A percentile compares a stretch with the other conserved stretches of the same genome.
phyloP scores from a whole-genome alignment of 208 protist species.

The Endotrypanum monterogeii region DNA sequence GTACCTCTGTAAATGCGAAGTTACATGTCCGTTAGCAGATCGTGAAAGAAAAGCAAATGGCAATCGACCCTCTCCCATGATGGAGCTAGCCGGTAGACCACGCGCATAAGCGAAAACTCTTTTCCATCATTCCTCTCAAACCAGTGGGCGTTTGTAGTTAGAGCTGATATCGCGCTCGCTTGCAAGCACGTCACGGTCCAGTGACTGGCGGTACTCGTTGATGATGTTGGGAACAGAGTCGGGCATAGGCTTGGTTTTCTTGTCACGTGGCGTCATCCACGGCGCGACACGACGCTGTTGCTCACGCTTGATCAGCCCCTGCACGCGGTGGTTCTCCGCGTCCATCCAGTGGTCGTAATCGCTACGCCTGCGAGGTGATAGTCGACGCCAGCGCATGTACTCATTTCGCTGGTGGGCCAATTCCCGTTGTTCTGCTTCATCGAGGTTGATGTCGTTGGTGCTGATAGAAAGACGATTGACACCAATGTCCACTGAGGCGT shows the following conservation, averaged over 20 bases:
- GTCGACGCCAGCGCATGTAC: conserved; percentile 68
- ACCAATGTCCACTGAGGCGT: conserved; percentile 68
- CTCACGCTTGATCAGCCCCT: conserved; percentile 55
- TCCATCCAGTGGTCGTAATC: conserved; percentile 89
- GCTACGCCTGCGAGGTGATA: conserved; percentile 37
- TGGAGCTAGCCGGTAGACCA: neutral
- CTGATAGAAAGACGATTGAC: conserved; percentile 67
- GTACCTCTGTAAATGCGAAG: neutral
- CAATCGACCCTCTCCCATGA: too few species aligned
- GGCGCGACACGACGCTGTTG: conserved; percentile 34
- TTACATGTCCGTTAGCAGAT: neutral
- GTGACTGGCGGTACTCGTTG: conserved; percentile 84
- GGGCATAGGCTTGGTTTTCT: conserved; percentile 43
- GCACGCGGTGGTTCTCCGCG: conserved; percentile 68
- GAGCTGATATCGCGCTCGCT: conserved; percentile 64
- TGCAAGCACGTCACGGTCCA: conserved; percentile 70
- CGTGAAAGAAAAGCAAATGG: neutral
- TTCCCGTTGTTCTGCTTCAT: conserved; percentile 77
- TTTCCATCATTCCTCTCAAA: neutral
- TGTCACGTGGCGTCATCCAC: conserved; percentile 35
- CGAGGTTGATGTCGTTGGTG: conserved; percentile 59
- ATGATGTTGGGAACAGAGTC: conserved; percentile 88
- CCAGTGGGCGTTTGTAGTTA: conserved; percentile 44
- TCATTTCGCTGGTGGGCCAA: conserved; percentile 62
- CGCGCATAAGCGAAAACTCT: too few species aligned